These are phyloP conservation scores for Lipomyces sp. DNA, from an alignment of 805 yeast species.

Conservation along the genomic window DNA sequence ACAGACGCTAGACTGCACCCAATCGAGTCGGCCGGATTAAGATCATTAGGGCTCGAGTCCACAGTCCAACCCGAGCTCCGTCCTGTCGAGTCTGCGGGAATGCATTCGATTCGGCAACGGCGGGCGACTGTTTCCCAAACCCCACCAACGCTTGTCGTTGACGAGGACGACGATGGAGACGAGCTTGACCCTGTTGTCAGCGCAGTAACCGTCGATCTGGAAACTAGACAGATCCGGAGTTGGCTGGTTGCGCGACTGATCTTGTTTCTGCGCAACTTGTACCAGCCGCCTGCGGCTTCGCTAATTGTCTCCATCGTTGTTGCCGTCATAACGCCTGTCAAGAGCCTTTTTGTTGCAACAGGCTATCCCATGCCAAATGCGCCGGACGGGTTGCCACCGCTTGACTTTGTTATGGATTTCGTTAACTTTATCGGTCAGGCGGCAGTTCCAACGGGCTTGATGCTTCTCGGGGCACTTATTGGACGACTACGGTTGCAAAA, in stretches of 20 bases:
- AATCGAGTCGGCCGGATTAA: conserved; percentile 26
- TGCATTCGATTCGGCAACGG: conserved; percentile 26
- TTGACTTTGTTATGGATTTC: conserved; percentile 83
- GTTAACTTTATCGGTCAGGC: conserved; percentile 82
- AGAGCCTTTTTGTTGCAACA: conserved; percentile 63
- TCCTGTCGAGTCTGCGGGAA: conserved; percentile 24
- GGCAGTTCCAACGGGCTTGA: conserved; percentile 82
- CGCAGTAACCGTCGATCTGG: conserved; percentile 29
- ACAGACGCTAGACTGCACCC: conserved; percentile 2
- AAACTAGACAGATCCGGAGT: conserved; percentile 7
- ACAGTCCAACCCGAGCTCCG: not conserved
- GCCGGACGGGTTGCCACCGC: conserved; percentile 83
- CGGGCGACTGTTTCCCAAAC: conserved; percentile 8
- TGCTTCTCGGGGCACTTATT: conserved; percentile 84
- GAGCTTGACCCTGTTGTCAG: conserved; percentile 36
- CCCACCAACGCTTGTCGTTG: not conserved
- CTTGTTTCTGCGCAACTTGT: conserved; percentile 53
- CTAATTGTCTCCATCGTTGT: conserved; percentile 67
- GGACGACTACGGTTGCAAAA: conserved; percentile 67
- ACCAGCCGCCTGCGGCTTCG: conserved; percentile 73
- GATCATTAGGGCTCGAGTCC: conserved; percentile 16
- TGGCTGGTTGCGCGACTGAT: conserved; percentile 21
- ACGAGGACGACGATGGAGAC: conserved; percentile 35
- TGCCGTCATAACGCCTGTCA: conserved; percentile 86
- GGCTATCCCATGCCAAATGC: conserved; percentile 64